phyloP scores from a whole-genome alignment of 2,329 filamentous ascomycete species.

The Didymosphaeria variabile region DNA sequence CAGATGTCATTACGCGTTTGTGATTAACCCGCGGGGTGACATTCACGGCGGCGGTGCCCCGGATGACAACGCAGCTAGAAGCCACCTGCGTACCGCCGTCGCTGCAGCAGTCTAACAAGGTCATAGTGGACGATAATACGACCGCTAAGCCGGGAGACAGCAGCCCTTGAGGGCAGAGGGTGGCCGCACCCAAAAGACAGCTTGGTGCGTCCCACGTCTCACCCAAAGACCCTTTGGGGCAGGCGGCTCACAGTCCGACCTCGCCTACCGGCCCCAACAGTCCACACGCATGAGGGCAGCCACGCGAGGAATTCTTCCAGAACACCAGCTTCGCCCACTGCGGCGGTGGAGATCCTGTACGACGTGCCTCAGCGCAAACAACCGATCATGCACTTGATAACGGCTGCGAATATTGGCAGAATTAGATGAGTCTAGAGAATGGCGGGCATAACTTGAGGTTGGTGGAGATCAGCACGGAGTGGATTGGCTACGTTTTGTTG shows the following conservation, averaged over 20 bases:
- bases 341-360: constrained; percentile 15
- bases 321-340: constrained; percentile 18
- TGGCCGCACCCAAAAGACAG: constrained; percentile 18
- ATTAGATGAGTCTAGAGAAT: neutral
- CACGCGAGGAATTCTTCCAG: constrained; percentile 28
- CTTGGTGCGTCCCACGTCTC: constrained; percentile 25
- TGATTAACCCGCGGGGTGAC: neutral
- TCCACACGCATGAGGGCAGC: constrained; percentile 18
- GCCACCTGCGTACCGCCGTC: neutral
- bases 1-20: neutral
- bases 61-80: constrained; percentile 8
- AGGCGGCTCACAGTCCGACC: constrained; percentile 6
- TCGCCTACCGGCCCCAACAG: constrained; percentile 13
- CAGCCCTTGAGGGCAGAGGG: neutral
- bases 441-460: constrained; percentile 16
- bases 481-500: constrained; percentile 26
- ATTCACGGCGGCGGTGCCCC: neutral
- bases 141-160: constrained; percentile 1
- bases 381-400: constrained; percentile 29
- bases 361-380: constrained; percentile 29
- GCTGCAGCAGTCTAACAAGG: constrained; percentile 7
- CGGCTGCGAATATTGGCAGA: constrained; percentile 23
- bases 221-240: constrained; percentile 7
- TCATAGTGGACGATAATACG: neutral
- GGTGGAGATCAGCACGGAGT: constrained; percentile 19